These are phyloP conservation scores for Flueggea neowawraea DNA, from an alignment of 441 rosid species.

Conservation along the genomic window DNA sequence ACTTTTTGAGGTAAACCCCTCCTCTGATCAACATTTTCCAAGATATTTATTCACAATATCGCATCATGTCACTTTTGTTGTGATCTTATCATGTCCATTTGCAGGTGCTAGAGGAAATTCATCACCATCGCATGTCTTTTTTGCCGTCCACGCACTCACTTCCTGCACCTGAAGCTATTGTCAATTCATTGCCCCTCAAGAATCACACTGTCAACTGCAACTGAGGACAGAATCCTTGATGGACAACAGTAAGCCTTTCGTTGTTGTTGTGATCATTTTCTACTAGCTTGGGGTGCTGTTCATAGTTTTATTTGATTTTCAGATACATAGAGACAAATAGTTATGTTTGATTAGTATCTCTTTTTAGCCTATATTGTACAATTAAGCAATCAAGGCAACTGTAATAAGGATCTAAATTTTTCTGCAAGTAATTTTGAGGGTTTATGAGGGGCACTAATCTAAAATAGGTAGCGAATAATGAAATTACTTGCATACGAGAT, in stretches of 20 bases:
- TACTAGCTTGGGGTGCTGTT: background rate
- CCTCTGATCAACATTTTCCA: background rate
- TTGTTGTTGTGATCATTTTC: background rate
- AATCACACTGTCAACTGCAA: conserved; percentile 26
- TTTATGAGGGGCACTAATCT: background rate
- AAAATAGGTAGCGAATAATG: background rate
- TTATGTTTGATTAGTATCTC: too few species aligned
- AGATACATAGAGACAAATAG: background rate
- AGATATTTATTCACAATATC: background rate
- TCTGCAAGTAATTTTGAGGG: background rate
- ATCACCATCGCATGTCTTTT: conserved; percentile 47
- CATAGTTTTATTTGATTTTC: background rate
- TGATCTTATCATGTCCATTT: background rate
- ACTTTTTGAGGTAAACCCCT: conserved; percentile 52
- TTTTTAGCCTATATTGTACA: background rate
- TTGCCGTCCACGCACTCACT: conserved; percentile 40
- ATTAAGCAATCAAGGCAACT: background rate
- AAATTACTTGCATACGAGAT: background rate
- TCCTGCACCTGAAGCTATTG: conserved; percentile 67
- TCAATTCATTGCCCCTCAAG: conserved; percentile 58
- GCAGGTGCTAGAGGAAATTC: conserved; percentile 74
- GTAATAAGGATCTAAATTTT: background rate
- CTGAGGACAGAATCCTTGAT: conserved; percentile 21
- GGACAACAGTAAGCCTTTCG: conserved; percentile 48
- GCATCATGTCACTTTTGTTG: background rate